Conservation (phyloP, 495 filamentous ascomycete genomes). For the Penicillium verhagenii region DNA sequence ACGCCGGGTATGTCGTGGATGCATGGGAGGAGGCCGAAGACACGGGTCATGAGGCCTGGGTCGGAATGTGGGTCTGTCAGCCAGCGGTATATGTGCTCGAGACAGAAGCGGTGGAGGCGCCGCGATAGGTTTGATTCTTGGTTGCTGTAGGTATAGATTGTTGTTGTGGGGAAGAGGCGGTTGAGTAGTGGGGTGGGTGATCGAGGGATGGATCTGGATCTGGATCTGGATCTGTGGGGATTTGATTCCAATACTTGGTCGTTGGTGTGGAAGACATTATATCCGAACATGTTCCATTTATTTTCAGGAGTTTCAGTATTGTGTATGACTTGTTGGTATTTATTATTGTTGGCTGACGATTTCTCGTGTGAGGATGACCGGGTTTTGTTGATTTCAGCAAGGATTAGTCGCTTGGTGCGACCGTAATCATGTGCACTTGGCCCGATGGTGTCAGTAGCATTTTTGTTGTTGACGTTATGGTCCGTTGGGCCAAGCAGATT, state of each 20-base stretch:
- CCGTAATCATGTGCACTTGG: slow-evolving; percentile 2
- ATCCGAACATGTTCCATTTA: slow-evolving; percentile 16
- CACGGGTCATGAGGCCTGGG: slow-evolving; percentile 46
- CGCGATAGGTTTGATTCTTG: slow-evolving; percentile 71
- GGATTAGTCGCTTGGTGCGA: slow-evolving; percentile 15
- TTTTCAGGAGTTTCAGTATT: not conserved
- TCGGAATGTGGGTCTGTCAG: slow-evolving; percentile 54
- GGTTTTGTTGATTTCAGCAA: slow-evolving; percentile 19
- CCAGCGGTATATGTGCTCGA: slow-evolving; percentile 64
- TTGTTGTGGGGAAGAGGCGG: slow-evolving; percentile 25
- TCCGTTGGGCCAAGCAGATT: slow-evolving; percentile 49
- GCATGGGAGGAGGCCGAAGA: slow-evolving; percentile 69
- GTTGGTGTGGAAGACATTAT: slow-evolving; percentile 11
- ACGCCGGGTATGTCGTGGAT: slow-evolving; percentile 54
- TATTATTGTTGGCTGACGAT: not conserved
- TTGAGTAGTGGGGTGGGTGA: slow-evolving; percentile 23
- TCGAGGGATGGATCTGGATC: not conserved
- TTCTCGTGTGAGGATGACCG: not conserved
- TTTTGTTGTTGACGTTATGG: not conserved
- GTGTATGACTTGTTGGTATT: not conserved
- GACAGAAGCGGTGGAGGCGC: slow-evolving; percentile 61
- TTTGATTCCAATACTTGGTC: not conserved
- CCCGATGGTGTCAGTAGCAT: not conserved
- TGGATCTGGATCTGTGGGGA: not conserved
- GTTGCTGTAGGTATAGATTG: slow-evolving; percentile 37